Evolutionary conservation across 1,139 yeast genomes (phyloP), one percentile per base, ranked within the genome.

Genomic region (Taphrina pruni): DNA sequence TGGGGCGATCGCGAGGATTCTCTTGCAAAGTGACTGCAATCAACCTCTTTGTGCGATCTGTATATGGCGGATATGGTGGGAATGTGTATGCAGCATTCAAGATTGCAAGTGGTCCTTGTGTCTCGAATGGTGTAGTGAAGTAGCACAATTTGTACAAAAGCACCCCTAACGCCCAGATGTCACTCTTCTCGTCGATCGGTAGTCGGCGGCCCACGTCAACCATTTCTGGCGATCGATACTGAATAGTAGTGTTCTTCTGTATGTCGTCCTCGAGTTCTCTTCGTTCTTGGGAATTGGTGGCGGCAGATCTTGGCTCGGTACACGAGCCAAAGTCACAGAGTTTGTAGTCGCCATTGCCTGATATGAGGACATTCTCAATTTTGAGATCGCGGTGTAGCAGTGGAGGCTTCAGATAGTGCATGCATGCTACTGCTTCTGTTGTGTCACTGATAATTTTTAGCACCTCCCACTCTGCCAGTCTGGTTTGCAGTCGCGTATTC

Each of bases 211-310:
- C 86, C 57, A 94, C 82, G 78, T 94, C 98, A 68, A 95, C 85
- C 99, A 94, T 94, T 78, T 94, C 99, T 0, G 99, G 99, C 0
- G 97, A 84, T 73, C 99, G 83, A 78, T 94, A 94, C 78, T 94
- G 99, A n/a, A 97, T 97, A 1, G 99, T 94, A 0, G 99, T 94
- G 78, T 94, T 95, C 72, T 88, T 88, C 81, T 90, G 86, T 70
- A 94, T 86, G 76, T 94, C 97, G 73, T 90, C 90, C 72, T 89
- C 90, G 60, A 93, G 79, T 17, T 84, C 80, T 67, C 87, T 87
- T 74, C 88, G 82, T 75, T 89, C 96, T 70, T 85, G 86, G 8
- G 86, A 83, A 71, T 83, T 85, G 70, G 83, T 80, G 0, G 97
- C 95, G 3, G 89, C 86, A 55, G 85, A 84, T 14, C 56, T 26